These are phyloP conservation scores for Podaxis rugospora DNA, from an alignment of 768 basidiomycete species.

Conservation along the genomic window DNA sequence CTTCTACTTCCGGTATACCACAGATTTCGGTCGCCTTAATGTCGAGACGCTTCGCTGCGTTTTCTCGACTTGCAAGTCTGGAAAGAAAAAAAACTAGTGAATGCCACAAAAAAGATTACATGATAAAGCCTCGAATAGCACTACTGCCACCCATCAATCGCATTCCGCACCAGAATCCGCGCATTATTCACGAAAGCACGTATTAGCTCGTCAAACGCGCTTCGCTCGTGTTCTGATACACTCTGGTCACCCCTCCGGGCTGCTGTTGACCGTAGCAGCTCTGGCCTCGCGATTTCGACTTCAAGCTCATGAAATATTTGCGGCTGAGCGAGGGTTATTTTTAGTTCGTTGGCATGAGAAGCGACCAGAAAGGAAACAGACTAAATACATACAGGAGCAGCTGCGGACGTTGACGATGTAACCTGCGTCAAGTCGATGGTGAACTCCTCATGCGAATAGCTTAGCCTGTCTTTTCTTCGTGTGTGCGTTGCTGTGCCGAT, in stretches of 20 bases:
- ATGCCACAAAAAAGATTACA: not conserved
- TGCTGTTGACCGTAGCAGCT: constrained; percentile 67
- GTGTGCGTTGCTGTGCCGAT: constrained; percentile 55
- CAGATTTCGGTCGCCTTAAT: not conserved
- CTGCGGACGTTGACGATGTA: constrained; percentile 45
- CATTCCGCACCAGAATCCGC: constrained; percentile 81
- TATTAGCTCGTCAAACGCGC: constrained; percentile 86
- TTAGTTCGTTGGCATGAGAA: not conserved
- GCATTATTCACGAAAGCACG: constrained; percentile 92
- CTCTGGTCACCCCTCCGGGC: constrained; percentile 60
- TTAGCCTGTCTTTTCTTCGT: constrained; percentile 84
- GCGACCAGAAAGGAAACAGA: not conserved
- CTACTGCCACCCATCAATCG: constrained; percentile 23
- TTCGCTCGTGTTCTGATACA: constrained; percentile 57
- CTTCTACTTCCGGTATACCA: not conserved
- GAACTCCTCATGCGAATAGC: constrained; percentile 92
- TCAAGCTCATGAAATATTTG: constrained; percentile 84
- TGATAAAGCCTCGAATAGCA: not conserved
- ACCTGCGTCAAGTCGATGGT: constrained; percentile 94
- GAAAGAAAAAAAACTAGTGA: not conserved
- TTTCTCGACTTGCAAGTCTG: not conserved
- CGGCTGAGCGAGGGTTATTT: constrained; percentile 28
- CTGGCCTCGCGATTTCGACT: constrained; percentile 75
- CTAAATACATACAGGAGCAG: constrained; percentile 41
- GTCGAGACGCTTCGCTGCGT: not conserved